Evolutionary conservation across 1,284 basidiomycete species (phyloP), one percentile per base, ranked within the genome.

Genomic region (Anthracocystis walkeri): DNA sequence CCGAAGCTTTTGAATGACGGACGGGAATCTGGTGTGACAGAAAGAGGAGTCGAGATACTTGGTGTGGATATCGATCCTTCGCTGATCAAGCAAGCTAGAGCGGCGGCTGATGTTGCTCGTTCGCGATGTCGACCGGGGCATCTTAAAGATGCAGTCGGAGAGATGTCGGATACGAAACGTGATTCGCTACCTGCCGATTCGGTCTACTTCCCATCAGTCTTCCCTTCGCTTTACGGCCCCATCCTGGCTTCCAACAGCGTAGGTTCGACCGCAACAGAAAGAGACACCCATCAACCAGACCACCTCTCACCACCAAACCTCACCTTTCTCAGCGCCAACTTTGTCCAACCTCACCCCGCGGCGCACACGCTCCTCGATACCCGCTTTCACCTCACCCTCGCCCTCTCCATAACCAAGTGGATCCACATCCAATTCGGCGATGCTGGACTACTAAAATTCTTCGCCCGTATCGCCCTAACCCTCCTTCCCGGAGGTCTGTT

Each of bases 351-450:
- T 5, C n/a, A 2, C 12, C 33, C 16, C 12, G 7, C 52, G 0
- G 33, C 14, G 2, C 21, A 64, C 16, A 10, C 20, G 4, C n/a
- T 7, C 18, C 16, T 23, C 41, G 55, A 62, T 23, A 11, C 40
- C 14, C 53, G 55, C 3, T 65, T 65, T 48, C 41, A 63, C 25
- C 12, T 74, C 0, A 56, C 62, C 16, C 46, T 69, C 11, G 61
- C 61, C 0, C 63, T 79, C 6, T 77, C 77, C 7, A 41, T 79
- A 31, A 75, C 75, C 42, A 76, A 76, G 50, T 76, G 74, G 74
- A 63, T 76, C 49, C 68, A 76, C 58, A 64, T 76, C 40, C 74
- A 76, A 11, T 58, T 59, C 11, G 58, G 58, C 11, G 68, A 76
- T 23, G 18, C 12, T 4, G 74, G 74, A 2, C 54, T 76, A 4